Evolutionary conservation across 208 protist species (phyloP).

Genomic region (Borovskyia barvae): DNA sequence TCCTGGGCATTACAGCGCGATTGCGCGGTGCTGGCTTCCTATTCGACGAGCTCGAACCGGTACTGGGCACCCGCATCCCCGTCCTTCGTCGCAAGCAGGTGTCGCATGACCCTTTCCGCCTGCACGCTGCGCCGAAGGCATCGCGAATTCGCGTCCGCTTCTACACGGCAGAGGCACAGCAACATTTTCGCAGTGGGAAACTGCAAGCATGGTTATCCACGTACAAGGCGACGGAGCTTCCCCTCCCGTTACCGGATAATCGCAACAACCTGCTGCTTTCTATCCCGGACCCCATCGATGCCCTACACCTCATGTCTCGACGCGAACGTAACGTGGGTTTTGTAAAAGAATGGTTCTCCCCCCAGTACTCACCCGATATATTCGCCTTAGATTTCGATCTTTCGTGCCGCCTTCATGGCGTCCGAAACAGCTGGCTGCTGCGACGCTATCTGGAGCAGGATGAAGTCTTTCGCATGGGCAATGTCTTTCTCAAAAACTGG

Average conservation of each 20-base stretch:
- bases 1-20: conserved; percentile 20
- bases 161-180: neutral
- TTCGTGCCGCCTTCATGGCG: conserved; percentile 55
- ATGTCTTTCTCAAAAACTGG: conserved; percentile 77
- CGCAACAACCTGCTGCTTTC: neutral
- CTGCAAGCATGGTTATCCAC: neutral
- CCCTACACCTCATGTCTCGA: conserved; percentile 38
- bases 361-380: conserved; percentile 45
- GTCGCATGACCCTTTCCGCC: conserved; percentile 2
- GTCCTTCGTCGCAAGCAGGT: conserved; percentile 51
- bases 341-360: conserved; percentile 32
- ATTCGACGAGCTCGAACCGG: conserved; percentile 55
- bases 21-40: conserved; percentile 59
- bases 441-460: conserved; percentile 57
- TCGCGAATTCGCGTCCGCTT: conserved; percentile 26
- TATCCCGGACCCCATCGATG: conserved; percentile 24
- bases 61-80: conserved; percentile 61
- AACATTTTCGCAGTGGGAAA: conserved; percentile 3
- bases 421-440: conserved; percentile 86
- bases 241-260: neutral
- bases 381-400: conserved; percentile 83
- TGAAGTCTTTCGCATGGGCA: conserved; percentile 54
- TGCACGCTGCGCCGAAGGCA: neutral
- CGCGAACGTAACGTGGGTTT: conserved; percentile 16
- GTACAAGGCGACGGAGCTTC: conserved; percentile 5